These are phyloP conservation scores for Ceratopteris richardii DNA, from an alignment of 75 land plant species.

Conservation along the genomic window DNA sequence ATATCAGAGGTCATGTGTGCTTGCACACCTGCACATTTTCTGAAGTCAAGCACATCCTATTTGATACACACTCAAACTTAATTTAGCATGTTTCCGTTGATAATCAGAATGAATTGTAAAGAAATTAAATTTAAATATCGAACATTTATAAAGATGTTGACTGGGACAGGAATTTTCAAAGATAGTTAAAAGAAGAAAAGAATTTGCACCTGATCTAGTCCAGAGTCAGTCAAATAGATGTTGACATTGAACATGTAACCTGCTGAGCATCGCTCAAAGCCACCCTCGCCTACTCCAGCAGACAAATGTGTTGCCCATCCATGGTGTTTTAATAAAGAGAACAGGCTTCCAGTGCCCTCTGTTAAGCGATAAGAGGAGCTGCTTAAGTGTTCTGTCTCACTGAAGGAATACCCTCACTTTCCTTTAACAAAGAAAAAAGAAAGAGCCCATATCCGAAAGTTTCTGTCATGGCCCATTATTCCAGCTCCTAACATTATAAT, in stretches of 20 bases:
- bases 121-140: not conserved
- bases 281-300: constrained; percentile 92
- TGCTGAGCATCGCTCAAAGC: constrained; percentile 62
- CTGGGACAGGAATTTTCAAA: not conserved
- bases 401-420: too few relatives aligned
- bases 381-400: too few relatives aligned
- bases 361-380: constrained; percentile 10
- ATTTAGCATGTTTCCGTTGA: too few relatives aligned
- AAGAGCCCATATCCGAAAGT: too few relatives aligned
- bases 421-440: too few relatives aligned
- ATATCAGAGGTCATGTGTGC: too few relatives aligned
- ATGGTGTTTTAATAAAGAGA: constrained; percentile 56
- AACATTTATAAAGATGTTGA: not conserved
- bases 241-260: constrained; percentile 76
- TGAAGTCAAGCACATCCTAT: too few relatives aligned
- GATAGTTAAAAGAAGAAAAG: not conserved
- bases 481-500: too few relatives aligned
- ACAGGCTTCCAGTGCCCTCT: constrained; percentile 95
- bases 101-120: too few relatives aligned
- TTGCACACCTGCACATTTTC: too few relatives aligned
- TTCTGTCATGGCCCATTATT: too few relatives aligned
- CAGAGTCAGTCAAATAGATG: constrained; percentile 73
- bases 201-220: constrained; percentile 58
- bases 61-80: too few relatives aligned
- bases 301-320: constrained; percentile 90